Conservation (phyloP, 208 protist species). For the Endotrypanum monterogeii region DNA sequence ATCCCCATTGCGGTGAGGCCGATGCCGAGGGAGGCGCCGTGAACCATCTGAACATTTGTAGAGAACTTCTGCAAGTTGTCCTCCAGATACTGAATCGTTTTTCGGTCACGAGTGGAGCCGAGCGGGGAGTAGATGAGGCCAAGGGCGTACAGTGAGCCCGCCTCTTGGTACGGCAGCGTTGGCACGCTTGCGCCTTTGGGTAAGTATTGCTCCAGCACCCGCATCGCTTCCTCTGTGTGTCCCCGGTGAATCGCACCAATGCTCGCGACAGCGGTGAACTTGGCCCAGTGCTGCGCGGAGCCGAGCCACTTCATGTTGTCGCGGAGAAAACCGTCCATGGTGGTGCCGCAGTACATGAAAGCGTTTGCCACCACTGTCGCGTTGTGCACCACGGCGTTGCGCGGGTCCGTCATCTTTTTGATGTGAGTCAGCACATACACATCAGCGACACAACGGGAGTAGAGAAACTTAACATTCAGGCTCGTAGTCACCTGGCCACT, state of each 20-base stretch:
- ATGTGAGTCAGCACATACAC: conserved; percentile 95
- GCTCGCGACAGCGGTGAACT: conserved; percentile 96
- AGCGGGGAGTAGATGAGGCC: conserved; percentile 97
- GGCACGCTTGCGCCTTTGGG: conserved; percentile 63
- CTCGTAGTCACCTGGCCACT: conserved; percentile 90
- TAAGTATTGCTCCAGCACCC: conserved; percentile 94
- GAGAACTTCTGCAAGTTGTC: conserved; percentile 70
- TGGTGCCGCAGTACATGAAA: conserved; percentile 98
- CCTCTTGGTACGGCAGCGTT: conserved; percentile 94
- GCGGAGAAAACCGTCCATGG: conserved; percentile 97
- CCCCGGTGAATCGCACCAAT: conserved; percentile 98
- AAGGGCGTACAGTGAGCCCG: conserved; percentile 97
- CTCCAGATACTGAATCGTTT: conserved; percentile 81
- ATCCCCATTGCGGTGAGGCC: conserved; percentile 93
- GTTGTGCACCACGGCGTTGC: conserved; percentile 88
- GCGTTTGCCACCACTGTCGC: conserved; percentile 96
- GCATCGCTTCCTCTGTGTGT: conserved; percentile 88
- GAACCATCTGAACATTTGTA: conserved; percentile 92
- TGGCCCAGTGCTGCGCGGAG: conserved; percentile 97
- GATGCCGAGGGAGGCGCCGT: conserved; percentile 98
- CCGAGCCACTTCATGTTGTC: conserved; percentile 98
- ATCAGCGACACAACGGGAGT: conserved; percentile 94
- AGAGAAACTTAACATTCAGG: conserved; percentile 97
- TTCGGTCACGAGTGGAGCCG: conserved; percentile 84
- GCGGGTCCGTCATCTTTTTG: conserved; percentile 87